Percentiles rank a stretch among this genome's conserved stretches.
These are phyloP conservation scores for Stagonosporopsis vannaccii DNA, from an alignment of 2,329 filamentous ascomycete species.

Conservation along the genomic window DNA sequence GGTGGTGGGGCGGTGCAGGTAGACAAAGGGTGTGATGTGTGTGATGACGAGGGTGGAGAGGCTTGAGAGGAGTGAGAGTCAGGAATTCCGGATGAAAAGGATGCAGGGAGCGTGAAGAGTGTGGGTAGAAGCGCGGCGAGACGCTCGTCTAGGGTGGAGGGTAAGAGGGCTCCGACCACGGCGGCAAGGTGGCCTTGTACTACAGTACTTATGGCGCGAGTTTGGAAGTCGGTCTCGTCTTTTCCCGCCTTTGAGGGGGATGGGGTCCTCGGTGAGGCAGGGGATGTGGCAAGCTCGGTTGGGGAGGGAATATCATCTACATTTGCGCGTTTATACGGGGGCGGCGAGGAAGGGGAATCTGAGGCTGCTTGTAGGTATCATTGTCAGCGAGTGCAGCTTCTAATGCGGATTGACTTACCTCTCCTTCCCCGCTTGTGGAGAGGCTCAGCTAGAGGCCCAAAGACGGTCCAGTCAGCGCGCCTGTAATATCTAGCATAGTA, in stretches of 20 bases:
- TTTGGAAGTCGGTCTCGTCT: not conserved
- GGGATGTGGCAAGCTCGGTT: conserved; percentile 1
- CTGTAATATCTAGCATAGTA: not conserved
- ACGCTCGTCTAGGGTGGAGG: not conserved
- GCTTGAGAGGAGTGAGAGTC: not conserved
- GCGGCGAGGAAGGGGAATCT: not conserved
- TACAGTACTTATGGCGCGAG: not conserved
- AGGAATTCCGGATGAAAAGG: not conserved
- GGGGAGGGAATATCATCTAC: not conserved
- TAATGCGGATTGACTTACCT: not conserved
- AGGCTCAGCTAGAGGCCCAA: not conserved
- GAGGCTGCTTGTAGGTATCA: not conserved
- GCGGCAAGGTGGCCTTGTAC: not conserved
- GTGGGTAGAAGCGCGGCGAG: not conserved
- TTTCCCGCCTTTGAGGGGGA: not conserved
- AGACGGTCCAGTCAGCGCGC: not conserved
- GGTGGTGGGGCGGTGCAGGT: not conserved
- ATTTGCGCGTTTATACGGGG: not conserved
- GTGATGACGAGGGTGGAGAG: not conserved
- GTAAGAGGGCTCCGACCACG: not conserved
- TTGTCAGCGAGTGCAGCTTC: not conserved
- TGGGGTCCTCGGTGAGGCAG: not conserved
- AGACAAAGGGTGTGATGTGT: not conserved
- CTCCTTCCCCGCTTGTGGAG: not conserved
- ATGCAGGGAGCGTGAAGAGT: not conserved